These are phyloP conservation scores for Soucietia sequanensis DNA, from an alignment of 805 yeast species.

Conservation along the genomic window DNA sequence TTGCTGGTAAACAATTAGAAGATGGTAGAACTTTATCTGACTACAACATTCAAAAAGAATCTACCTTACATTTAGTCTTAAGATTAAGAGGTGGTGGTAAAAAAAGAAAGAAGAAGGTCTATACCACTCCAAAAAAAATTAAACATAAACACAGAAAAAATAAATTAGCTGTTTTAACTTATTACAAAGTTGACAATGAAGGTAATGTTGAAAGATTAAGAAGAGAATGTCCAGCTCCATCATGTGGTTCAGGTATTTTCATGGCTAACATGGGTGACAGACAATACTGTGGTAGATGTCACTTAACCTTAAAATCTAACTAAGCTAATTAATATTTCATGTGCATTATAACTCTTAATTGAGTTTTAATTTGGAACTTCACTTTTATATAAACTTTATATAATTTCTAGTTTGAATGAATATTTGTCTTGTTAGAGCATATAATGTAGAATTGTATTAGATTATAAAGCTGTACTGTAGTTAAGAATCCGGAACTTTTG, in stretches of 20 bases:
- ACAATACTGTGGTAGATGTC: conserved; percentile 99
- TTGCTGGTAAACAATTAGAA: conserved; percentile 99
- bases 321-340: conserved; percentile 8
- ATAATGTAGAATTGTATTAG: too few species aligned
- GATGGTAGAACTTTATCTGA: conserved; percentile 98
- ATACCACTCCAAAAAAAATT: conserved; percentile 99
- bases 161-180: conserved; percentile 98
- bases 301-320: conserved; percentile 74
- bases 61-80: conserved; percentile 92
- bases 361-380: background rate
- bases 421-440: too few species aligned
- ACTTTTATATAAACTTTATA: too few species aligned
- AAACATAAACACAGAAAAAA: conserved; percentile 99
- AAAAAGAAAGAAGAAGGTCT: conserved; percentile 99
- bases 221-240: conserved; percentile 91
- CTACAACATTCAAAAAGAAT: conserved; percentile 99
- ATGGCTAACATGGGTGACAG: conserved; percentile 99
- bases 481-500: too few species aligned
- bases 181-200: conserved; percentile 98
- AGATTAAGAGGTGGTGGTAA: conserved; percentile 98
- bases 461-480: too few species aligned
- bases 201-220: conserved; percentile 98
- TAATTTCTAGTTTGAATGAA: too few species aligned
- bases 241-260: conserved; percentile 99
- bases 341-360: too few species aligned